Evolutionary conservation across 306 rosid species (phyloP).

Genomic region (Vigna mungo): DNA sequence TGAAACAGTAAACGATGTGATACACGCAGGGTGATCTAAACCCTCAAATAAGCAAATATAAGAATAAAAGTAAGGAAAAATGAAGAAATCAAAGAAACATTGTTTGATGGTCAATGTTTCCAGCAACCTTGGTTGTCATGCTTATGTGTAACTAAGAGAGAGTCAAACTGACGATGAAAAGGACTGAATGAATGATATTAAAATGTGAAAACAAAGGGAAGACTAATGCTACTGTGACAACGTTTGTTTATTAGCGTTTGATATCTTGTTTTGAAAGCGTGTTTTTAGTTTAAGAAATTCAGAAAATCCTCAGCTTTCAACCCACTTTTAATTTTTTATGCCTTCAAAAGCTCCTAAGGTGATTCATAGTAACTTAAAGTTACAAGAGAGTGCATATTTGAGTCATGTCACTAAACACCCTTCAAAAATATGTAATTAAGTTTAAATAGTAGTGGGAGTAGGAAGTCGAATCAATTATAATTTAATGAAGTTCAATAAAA

Average conservation of each 20-base stretch:
- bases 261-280: not conserved
- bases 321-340: not conserved
- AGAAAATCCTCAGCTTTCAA: not conserved
- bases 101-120: not conserved
- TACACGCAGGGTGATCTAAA: too few relatives aligned
- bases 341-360: not conserved
- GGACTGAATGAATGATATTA: not conserved
- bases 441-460: too few relatives aligned
- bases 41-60: too few relatives aligned
- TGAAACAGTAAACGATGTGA: too few relatives aligned
- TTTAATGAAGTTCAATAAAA: too few relatives aligned
- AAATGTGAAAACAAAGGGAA: not conserved
- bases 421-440: too few relatives aligned
- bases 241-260: not conserved
- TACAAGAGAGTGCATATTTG: too few relatives aligned
- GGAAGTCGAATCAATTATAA: too few relatives aligned
- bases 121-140: not conserved
- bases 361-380: too few relatives aligned
- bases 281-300: not conserved
- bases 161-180: not conserved
- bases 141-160: not conserved
- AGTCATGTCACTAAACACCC: too few relatives aligned
- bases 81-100: not conserved
- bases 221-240: not conserved
- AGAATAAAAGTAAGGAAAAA: too few relatives aligned